Conservation (phyloP, 352 stramenopile genomes). For the Stramenopiles sp. region DNA sequence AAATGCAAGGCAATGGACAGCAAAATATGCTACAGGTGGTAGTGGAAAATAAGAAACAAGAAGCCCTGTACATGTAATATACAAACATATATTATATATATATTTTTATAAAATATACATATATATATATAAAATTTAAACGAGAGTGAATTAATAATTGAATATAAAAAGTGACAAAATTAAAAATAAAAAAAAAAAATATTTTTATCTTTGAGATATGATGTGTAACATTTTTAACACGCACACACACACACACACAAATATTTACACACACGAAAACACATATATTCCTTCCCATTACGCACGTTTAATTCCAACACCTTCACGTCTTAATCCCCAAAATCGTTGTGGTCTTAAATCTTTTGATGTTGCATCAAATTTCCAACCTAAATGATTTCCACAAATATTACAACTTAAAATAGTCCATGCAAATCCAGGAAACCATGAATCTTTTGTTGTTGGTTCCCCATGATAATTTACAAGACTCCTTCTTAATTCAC, state of each 20-base stretch:
- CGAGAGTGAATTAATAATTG: neutral
- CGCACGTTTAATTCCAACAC: neutral
- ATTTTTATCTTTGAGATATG: neutral
- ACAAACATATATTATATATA: neutral
- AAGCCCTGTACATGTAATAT: neutral
- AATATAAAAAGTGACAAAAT: neutral
- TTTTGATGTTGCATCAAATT: neutral
- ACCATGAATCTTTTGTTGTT: neutral
- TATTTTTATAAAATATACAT: constrained; percentile 3
- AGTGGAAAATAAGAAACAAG: no score
- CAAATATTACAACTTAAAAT: neutral
- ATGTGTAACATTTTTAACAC: neutral
- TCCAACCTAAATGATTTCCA: neutral
- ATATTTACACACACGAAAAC: neutral
- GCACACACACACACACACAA: neutral
- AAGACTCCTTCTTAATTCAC: no score
- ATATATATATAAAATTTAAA: neutral
- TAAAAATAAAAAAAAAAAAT: neutral
- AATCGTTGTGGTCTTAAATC: neutral
- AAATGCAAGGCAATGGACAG: constrained; percentile 69
- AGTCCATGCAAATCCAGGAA: constrained; percentile 1
- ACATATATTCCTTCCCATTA: neutral
- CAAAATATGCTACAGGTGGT: constrained; percentile 67
- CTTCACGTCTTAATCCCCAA: neutral
- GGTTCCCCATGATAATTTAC: no score